Conservation (phyloP, 805 yeast genomes). For the Wickerhamomyces bovis region DNA sequence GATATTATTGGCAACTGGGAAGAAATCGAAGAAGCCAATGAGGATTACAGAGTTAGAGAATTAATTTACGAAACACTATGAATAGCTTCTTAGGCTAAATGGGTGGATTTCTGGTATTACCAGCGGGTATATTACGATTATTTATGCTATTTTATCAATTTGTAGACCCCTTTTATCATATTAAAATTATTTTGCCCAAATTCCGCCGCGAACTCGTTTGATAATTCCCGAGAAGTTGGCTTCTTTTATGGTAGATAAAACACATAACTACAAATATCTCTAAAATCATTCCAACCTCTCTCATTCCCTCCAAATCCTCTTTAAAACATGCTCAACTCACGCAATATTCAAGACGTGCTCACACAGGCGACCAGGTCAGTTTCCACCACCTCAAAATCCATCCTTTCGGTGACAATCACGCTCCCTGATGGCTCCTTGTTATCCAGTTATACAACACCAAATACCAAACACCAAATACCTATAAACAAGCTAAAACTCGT, state of each 20-base stretch:
- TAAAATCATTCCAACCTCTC: not conserved
- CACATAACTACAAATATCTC: not conserved
- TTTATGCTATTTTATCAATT: not conserved
- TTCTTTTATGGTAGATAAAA: not conserved
- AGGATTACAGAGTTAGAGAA: constrained; percentile 60
- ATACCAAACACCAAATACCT: not conserved
- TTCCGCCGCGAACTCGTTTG: not conserved
- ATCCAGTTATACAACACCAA: constrained; percentile 2
- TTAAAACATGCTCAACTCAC: constrained; percentile 2
- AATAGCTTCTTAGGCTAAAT: not conserved
- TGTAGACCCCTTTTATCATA: not conserved
- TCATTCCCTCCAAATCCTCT: not conserved
- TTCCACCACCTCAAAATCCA: constrained; percentile 3
- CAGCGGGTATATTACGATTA: not conserved
- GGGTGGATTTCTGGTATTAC: not conserved
- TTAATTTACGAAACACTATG: constrained; percentile 59
- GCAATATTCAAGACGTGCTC: constrained; percentile 5
- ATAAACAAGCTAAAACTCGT: constrained; percentile 2
- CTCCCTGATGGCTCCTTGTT: constrained; percentile 9
- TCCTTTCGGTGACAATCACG: constrained; percentile 3
- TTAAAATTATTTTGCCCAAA: too few relatives aligned
- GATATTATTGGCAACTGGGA: constrained; percentile 81
- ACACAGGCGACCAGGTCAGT: constrained; percentile 3
- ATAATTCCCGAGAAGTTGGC: not conserved
- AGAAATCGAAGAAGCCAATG: constrained; percentile 83